phyloP scores from a whole-genome alignment of 23 red algal species.

The Gracilaria gracilis region DNA sequence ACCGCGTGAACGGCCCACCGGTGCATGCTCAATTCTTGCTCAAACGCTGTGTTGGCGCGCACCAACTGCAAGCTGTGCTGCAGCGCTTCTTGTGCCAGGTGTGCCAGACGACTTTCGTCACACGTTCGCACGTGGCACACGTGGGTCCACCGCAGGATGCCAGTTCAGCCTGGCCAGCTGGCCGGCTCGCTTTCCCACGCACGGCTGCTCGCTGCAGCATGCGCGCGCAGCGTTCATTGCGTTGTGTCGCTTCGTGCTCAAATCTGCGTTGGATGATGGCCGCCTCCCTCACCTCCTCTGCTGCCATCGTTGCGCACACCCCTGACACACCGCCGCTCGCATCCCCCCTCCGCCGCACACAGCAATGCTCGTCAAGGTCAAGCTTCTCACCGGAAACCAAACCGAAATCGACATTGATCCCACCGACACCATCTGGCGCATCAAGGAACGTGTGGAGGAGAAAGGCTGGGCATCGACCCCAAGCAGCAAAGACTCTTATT shows the following conservation, averaged over 20 bases:
- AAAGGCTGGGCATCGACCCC: constrained; percentile 97
- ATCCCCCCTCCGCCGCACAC: neutral
- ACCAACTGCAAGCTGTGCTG: too few relatives aligned
- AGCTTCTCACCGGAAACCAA: constrained; percentile 95
- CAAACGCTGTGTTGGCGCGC: neutral
- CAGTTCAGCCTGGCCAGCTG: too few relatives aligned
- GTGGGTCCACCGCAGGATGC: neutral
- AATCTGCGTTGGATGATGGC: too few relatives aligned
- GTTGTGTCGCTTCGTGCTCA: too few relatives aligned
- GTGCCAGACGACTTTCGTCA: too few relatives aligned
- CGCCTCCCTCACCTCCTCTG: too few relatives aligned
- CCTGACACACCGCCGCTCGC: neutral
- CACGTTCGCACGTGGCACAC: neutral
- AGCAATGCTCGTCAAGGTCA: constrained; percentile 98
- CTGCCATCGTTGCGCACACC: too few relatives aligned
- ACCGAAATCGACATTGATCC: constrained; percentile 98
- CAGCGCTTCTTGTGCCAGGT: too few relatives aligned
- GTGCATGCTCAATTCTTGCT: neutral
- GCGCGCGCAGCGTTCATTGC: too few relatives aligned
- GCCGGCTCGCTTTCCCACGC: neutral
- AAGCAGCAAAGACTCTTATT: constrained; percentile 98
- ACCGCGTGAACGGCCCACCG: neutral
- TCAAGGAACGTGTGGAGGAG: constrained; percentile 98
- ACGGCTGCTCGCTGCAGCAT: neutral
- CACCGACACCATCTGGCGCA: constrained; percentile 88